phyloP scores from a whole-genome alignment of 768 basidiomycete species.

The Steccherinum ochraceum region DNA sequence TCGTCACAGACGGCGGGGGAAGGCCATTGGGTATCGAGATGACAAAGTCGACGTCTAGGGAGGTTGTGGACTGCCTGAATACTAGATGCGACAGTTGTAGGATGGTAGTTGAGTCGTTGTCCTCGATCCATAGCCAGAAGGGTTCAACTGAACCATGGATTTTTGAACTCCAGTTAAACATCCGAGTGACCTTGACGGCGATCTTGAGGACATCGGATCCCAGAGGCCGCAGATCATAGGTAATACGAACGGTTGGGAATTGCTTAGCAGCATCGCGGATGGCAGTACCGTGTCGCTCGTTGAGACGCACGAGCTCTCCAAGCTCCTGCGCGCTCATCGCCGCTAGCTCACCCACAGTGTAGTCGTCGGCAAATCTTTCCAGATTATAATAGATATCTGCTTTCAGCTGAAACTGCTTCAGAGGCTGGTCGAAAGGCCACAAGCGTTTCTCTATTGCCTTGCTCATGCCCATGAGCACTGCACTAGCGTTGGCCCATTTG shows the following conservation, averaged over 20 bases:
- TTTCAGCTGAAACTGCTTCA: slow-evolving; percentile 76
- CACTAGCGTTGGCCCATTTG: slow-evolving; percentile 82
- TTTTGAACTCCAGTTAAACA: slow-evolving; percentile 77
- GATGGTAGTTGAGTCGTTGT: slow-evolving; percentile 72
- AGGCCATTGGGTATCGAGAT: slow-evolving; percentile 61
- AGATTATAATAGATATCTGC: slow-evolving; percentile 74
- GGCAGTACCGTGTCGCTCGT: slow-evolving; percentile 77
- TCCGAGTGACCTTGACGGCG: slow-evolving; percentile 49
- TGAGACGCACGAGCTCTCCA: slow-evolving; percentile 79
- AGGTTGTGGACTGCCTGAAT: slow-evolving; percentile 59
- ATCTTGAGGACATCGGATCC: slow-evolving; percentile 80
- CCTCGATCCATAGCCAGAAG: slow-evolving; percentile 97
- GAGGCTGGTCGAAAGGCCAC: slow-evolving; percentile 93
- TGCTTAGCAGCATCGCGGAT: slow-evolving; percentile 75
- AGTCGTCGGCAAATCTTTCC: slow-evolving; percentile 76
- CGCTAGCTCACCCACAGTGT: slow-evolving; percentile 67
- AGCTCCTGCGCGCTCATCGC: slow-evolving; percentile 58
- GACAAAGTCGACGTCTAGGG: slow-evolving; percentile 67
- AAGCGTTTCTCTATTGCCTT: slow-evolving; percentile 89
- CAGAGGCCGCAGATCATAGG: slow-evolving; percentile 72
- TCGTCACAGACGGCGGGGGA: slow-evolving; percentile 58
- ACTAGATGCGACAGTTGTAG: slow-evolving; percentile 71
- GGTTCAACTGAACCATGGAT: slow-evolving; percentile 74
- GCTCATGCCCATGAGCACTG: slow-evolving; percentile 81
- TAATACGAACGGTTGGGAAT: slow-evolving; percentile 70